Evolutionary conservation across 768 basidiomycete genomes (phyloP).

Genomic region (Mycena maculata): DNA sequence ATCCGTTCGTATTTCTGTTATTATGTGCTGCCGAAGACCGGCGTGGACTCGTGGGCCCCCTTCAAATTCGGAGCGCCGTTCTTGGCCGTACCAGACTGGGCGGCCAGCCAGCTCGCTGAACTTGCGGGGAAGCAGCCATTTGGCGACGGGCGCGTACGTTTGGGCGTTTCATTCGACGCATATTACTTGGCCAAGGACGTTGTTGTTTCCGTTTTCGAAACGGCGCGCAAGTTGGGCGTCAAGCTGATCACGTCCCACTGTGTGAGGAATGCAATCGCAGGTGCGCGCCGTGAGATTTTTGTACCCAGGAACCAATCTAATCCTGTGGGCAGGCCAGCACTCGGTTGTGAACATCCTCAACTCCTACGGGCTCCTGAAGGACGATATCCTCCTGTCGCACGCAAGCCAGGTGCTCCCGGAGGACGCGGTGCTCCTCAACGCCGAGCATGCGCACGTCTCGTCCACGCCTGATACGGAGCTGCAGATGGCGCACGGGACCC

Average conservation of each 20-base stretch:
- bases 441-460: slow-evolving; percentile 21
- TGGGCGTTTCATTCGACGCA: slow-evolving; percentile 28
- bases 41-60: slow-evolving; percentile 20
- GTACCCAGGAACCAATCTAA: not conserved
- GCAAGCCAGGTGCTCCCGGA: slow-evolving; percentile 11
- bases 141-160: slow-evolving; percentile 29
- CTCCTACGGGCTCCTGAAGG: slow-evolving; percentile 26
- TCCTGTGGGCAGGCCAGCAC: not conserved
- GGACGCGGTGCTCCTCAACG: slow-evolving; percentile 22
- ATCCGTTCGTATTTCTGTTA: slow-evolving; percentile 32
- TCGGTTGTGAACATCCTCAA: slow-evolving; percentile 17
- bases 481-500: slow-evolving; percentile 25
- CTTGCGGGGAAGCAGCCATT: slow-evolving; percentile 30
- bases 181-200: slow-evolving; percentile 23
- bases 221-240: slow-evolving; percentile 9
- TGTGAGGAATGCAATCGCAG: slow-evolving; percentile 2
- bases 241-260: slow-evolving; percentile 30
- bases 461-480: slow-evolving; percentile 30
- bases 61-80: not conserved
- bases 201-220: slow-evolving; percentile 12
- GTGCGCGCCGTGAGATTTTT: not conserved
- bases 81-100: slow-evolving; percentile 16
- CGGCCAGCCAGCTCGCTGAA: slow-evolving; percentile 11
- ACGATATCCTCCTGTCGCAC: slow-evolving; percentile 31
- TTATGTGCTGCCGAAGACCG: not conserved